phyloP scores from a whole-genome alignment of 768 basidiomycete genomes.

The Leccinum boreale region DNA sequence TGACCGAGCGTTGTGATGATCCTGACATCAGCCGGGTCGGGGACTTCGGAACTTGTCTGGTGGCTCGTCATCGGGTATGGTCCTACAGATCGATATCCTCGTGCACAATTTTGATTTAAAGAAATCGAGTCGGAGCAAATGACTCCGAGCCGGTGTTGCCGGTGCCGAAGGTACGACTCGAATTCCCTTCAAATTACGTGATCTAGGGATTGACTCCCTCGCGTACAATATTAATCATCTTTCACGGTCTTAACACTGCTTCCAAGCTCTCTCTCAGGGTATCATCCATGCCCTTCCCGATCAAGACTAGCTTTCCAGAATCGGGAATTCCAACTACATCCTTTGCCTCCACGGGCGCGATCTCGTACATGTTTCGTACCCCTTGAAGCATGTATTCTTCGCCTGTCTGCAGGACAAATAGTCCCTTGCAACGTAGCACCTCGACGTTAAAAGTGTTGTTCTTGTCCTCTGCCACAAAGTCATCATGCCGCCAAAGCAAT shows the following conservation, averaged over 20 bases:
- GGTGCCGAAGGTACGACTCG: neutral
- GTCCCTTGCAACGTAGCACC: slow-evolving; percentile 86
- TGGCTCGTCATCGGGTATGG: slow-evolving; percentile 22
- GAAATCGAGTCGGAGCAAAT: neutral
- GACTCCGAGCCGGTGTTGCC: neutral
- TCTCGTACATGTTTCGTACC: slow-evolving; percentile 87
- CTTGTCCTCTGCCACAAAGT: slow-evolving; percentile 37
- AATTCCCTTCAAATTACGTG: slow-evolving; percentile 2
- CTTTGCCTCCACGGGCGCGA: slow-evolving; percentile 43
- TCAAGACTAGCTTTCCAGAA: slow-evolving; percentile 80
- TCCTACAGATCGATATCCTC: neutral
- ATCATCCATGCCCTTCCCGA: slow-evolving; percentile 74
- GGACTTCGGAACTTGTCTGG: slow-evolving; percentile 13
- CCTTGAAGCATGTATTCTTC: slow-evolving; percentile 81
- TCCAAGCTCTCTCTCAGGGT: slow-evolving; percentile 54
- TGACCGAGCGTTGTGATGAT: slow-evolving; percentile 86
- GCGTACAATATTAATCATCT: neutral
- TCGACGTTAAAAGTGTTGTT: slow-evolving; percentile 36
- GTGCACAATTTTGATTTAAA: neutral
- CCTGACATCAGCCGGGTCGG: slow-evolving; percentile 50
- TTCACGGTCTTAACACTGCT: slow-evolving; percentile 12
- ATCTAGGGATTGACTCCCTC: neutral
- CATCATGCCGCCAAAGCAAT: slow-evolving; percentile 76
- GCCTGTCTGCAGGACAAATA: slow-evolving; percentile 56
- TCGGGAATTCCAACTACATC: slow-evolving; percentile 49